These are phyloP conservation scores for Ascosphaera pollenicola DNA, from an alignment of 2,329 filamentous ascomycete genomes.

Conservation along the genomic window DNA sequence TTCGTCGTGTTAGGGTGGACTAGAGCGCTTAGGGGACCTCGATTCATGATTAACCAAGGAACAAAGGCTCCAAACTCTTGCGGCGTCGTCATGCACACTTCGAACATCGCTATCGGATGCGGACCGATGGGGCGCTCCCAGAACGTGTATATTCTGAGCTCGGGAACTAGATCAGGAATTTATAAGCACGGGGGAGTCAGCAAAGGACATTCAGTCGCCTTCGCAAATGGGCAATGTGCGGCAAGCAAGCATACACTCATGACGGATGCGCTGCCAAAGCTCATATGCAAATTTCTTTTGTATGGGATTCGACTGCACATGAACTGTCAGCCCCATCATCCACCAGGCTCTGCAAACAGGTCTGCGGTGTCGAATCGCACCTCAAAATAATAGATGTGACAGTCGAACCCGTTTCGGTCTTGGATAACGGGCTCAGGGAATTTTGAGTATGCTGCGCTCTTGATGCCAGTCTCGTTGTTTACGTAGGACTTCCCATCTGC, in stretches of 20 bases:
- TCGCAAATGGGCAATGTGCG: too few species aligned
- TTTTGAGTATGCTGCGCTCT: conserved; percentile 45
- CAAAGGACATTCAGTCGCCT: neutral
- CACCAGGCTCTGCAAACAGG: conserved; percentile 2
- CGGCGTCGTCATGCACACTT: conserved; percentile 71
- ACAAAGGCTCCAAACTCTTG: conserved; percentile 78
- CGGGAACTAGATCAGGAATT: conserved; percentile 38
- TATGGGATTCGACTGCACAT: too few species aligned
- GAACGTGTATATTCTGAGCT: conserved; percentile 58
- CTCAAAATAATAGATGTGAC: conserved; percentile 68
- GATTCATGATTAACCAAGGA: conserved; percentile 61
- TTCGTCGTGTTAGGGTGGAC: conserved; percentile 55
- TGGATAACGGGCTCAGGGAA: conserved; percentile 50
- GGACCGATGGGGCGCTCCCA: conserved; percentile 63
- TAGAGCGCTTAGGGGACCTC: conserved; percentile 57
- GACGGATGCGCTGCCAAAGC: conserved; percentile 55
- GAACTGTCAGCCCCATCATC: conserved; percentile 21
- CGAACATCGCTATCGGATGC: conserved; percentile 73
- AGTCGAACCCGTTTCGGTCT: conserved; percentile 55
- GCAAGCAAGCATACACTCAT: conserved; percentile 44
- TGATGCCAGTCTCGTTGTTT: conserved; percentile 38
- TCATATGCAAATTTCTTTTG: conserved; percentile 47
- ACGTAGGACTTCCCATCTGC: conserved; percentile 58
- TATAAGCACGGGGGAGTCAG: too few species aligned
- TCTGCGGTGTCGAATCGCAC: conserved; percentile 8